Evolutionary conservation across 2,329 filamentous ascomycete species (phyloP).

Genomic region (Ceratocystiopsis brevicomis): DNA sequence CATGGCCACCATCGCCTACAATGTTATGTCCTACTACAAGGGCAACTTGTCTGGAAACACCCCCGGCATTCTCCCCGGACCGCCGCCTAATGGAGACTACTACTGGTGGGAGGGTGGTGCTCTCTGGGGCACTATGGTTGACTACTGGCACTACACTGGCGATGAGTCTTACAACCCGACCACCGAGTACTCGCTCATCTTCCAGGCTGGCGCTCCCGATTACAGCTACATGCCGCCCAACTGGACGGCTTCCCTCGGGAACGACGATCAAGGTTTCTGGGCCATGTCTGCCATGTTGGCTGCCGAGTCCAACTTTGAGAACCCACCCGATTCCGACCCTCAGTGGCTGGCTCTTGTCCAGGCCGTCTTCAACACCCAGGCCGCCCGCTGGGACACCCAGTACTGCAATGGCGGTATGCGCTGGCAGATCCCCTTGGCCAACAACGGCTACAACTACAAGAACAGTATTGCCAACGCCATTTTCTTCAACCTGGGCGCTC

Average conservation of each 20-base stretch:
- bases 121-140: conserved; percentile 51
- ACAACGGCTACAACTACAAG: conserved; percentile 59
- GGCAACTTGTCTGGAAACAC: conserved; percentile 29
- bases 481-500: conserved; percentile 34
- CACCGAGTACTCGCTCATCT: conserved; percentile 36
- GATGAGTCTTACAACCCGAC: conserved; percentile 50
- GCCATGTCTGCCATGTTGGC: conserved; percentile 51
- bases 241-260: conserved; percentile 42
- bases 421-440: conserved; percentile 64
- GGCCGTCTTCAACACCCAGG: conserved; percentile 66
- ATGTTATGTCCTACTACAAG: conserved; percentile 26
- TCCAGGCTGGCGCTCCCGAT: conserved; percentile 48
- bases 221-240: conserved; percentile 63
- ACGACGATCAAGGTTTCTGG: conserved; percentile 64
- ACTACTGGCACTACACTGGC: conserved; percentile 47
- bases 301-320: conserved; percentile 47
- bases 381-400: conserved; percentile 48
- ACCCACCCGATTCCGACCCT: conserved; percentile 36
- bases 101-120: conserved; percentile 53
- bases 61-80: conserved; percentile 25
- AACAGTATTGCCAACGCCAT: conserved; percentile 31
- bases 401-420: conserved; percentile 58
- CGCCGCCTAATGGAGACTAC: conserved; percentile 1
- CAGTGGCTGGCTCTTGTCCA: conserved; percentile 56
- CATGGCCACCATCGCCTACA: conserved; percentile 28